Conservation (phyloP, 306 rosid genomes). For the Cicer judaicum region DNA sequence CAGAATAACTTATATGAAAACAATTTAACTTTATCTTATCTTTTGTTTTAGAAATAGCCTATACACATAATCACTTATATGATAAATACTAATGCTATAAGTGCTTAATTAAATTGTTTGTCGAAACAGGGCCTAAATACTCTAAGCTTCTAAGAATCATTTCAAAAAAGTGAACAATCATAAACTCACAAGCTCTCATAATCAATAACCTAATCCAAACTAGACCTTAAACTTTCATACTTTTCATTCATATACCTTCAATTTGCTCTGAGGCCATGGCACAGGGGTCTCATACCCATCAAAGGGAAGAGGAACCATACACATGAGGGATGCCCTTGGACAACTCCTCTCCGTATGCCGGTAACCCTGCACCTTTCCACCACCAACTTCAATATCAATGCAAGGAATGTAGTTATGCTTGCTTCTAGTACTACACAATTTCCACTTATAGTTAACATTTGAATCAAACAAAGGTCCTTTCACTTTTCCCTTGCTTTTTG, state of each 20-base stretch:
- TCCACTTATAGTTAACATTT: constrained; percentile 76
- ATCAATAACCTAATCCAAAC: not conserved
- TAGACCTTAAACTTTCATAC: not conserved
- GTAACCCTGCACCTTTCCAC: constrained; percentile 70
- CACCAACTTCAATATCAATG: constrained; percentile 70
- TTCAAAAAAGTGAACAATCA: constrained; percentile 11
- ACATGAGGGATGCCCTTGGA: constrained; percentile 68
- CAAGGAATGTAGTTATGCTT: constrained; percentile 95
- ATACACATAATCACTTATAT: no score
- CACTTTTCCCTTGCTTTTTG: constrained; percentile 46
- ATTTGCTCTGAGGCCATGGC: constrained; percentile 87
- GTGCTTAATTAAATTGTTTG: no score
- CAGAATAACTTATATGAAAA: no score
- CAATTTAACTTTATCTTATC: no score
- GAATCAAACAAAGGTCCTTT: constrained; percentile 88
- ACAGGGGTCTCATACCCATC: constrained; percentile 65
- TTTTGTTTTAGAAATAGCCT: no score
- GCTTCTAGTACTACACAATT: constrained; percentile 74
- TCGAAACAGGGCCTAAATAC: not conserved
- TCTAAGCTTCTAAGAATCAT: not conserved
- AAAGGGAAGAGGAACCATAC: constrained; percentile 85
- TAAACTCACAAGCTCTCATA: not conserved
- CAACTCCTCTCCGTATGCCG: constrained; percentile 96
- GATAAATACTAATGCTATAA: no score
- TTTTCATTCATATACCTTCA: constrained; percentile 61